Conservation (phyloP, 108 stramenopile genomes). For the Nitzschia sp. region DNA sequence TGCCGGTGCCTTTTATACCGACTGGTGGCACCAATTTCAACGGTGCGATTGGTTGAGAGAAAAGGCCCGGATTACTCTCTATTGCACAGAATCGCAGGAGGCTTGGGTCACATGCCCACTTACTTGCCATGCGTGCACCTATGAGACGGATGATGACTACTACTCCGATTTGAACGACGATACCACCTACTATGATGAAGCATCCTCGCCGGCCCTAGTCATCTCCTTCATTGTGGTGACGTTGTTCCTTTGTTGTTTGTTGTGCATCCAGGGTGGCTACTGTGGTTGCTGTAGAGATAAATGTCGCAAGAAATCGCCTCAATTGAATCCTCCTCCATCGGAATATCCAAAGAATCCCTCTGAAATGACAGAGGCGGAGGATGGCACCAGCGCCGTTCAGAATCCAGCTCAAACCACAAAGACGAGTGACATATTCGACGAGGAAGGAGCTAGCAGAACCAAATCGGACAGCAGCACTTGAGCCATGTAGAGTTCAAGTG, state of each 20-base stretch:
- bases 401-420: too few relatives aligned
- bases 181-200: neutral
- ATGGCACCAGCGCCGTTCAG: too few relatives aligned
- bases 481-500: too few relatives aligned
- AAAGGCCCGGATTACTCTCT: neutral
- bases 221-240: neutral
- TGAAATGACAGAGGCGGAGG: too few relatives aligned
- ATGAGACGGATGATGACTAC: neutral
- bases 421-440: too few relatives aligned
- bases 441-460: too few relatives aligned
- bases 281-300: neutral
- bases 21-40: slow-evolving; percentile 8
- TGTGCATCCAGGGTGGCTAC: neutral
- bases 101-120: slow-evolving; percentile 7
- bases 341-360: too few relatives aligned
- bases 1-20: neutral
- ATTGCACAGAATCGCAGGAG: neutral
- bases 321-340: too few relatives aligned
- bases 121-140: slow-evolving; percentile 14
- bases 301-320: neutral
- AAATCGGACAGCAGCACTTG: too few relatives aligned
- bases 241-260: neutral
- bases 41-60: slow-evolving; percentile 6
- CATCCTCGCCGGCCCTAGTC: neutral
- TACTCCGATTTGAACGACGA: too few relatives aligned